Evolutionary conservation across 805 yeast species (phyloP).

Genomic region (Ogataea dorogensis): DNA sequence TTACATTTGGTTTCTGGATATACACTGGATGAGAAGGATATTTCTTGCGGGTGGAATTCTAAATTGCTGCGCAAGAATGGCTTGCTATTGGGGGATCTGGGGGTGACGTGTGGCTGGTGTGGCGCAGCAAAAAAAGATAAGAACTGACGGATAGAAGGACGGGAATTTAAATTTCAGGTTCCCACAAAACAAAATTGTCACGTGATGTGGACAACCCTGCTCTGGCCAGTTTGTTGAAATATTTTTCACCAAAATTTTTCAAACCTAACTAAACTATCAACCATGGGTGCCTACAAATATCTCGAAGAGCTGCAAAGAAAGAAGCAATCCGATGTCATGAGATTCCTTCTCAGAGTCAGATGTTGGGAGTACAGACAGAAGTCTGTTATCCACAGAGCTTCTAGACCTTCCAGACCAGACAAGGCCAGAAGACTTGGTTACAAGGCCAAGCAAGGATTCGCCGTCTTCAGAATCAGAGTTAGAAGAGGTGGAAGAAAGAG

Average conservation of each 20-base stretch:
- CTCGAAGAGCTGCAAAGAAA: conserved; percentile 99
- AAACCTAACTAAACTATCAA: conserved; percentile 19
- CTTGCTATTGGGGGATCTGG: conserved; percentile 10
- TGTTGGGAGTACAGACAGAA: conserved; percentile 99
- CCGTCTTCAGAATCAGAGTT: conserved; percentile 97
- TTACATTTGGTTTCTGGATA: conserved; percentile 7
- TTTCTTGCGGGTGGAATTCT: conserved; percentile 8
- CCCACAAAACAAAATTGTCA: background rate
- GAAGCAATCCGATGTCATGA: conserved; percentile 99
- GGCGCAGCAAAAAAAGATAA: background rate
- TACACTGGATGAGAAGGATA: conserved; percentile 6
- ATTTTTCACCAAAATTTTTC: conserved; percentile 11
- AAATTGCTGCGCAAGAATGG: conserved; percentile 11
- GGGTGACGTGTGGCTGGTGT: conserved; percentile 4
- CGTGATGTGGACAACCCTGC: conserved; percentile 4
- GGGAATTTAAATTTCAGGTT: background rate
- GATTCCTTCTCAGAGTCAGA: conserved; percentile 99
- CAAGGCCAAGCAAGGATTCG: conserved; percentile 99
- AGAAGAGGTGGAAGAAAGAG: conserved; percentile 99
- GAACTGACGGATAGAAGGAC: background rate
- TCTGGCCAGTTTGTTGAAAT: background rate
- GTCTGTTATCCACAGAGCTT: conserved; percentile 97
- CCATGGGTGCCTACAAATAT: conserved; percentile 99
- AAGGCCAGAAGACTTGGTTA: conserved; percentile 99
- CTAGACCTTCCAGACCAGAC: conserved; percentile 99